Evolutionary conservation across 1,284 basidiomycete species (phyloP), one percentile per base, ranked within the genome.

Genomic region (Irpex sp.): DNA sequence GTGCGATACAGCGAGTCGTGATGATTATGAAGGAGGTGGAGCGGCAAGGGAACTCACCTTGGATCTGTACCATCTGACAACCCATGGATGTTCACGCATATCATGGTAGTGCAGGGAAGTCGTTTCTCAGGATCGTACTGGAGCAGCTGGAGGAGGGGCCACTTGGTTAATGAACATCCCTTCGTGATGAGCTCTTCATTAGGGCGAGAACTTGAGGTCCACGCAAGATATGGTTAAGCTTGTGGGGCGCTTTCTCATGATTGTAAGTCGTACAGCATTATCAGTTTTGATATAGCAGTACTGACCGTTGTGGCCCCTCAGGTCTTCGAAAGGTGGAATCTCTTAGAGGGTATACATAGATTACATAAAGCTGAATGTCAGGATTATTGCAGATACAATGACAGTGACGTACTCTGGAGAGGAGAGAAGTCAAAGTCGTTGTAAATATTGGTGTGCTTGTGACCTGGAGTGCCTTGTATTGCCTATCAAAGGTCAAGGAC

Each of bases 61-160:
- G n/a, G 51, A 21, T 11, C 51, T 79, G 68, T 13, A 15, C 67
- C 96, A 89, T 75, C 88, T 93, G 65, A 92, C 82, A 66, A 99
- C 91, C 97, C 97, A 99, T 7, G 96, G 95, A 72, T 99, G 97
- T 7, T 80, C 79, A 47, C 91, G 81, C 36, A 98, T 97, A 34
- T 97, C 88, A 34, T 34, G 31, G 31, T 34, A 1, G 79, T 76
- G 8, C 99, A 83, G 0, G 96, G 84, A 5, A 99, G 68, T 1
- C 97, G 87, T 61, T 92, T 86, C 70, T 91, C 84, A 0, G 97
- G 94, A 38, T 96, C 88, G 70, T 96, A 91, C 73, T 88, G 88
- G 9, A 99, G 84, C 7, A 34, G 31, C 31, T 34, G 31, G 31
- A 34, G 31, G 31, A 34, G 31, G 31, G 98, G 86, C 96, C 98